Conservation (phyloP, 2,329 filamentous ascomycete genomes). For the Trichophaea hybrida region DNA sequence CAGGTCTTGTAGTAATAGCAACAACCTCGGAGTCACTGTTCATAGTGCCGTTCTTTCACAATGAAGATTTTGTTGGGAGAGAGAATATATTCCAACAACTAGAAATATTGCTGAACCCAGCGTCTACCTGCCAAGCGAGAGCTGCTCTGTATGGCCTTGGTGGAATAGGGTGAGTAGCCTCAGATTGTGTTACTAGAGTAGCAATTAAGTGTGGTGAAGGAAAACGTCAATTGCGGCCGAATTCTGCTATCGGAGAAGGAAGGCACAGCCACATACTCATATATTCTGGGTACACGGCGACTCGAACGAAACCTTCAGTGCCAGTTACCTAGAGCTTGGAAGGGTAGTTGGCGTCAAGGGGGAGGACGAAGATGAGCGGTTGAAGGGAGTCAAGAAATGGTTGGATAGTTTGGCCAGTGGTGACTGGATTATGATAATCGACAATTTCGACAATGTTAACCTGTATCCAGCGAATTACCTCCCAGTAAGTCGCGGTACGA, state of each 20-base stretch:
- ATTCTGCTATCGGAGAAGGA: slow-evolving; percentile 1
- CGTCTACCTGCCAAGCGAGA: background rate
- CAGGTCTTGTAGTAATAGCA: background rate
- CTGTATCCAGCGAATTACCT: background rate
- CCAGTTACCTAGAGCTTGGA: slow-evolving; percentile 5
- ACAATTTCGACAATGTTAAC: slow-evolving; percentile 8
- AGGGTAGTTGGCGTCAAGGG: background rate
- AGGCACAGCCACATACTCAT: background rate
- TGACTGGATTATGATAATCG: slow-evolving; percentile 11
- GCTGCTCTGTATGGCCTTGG: slow-evolving; percentile 8
- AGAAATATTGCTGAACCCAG: background rate
- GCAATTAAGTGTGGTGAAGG: background rate
- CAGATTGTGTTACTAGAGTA: background rate
- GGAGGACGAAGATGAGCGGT: background rate
- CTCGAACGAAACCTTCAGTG: slow-evolving; percentile 3
- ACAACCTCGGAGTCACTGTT: background rate
- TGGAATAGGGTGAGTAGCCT: slow-evolving; percentile 7
- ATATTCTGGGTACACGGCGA: slow-evolving; percentile 9
- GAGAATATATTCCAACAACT: slow-evolving; percentile 2
- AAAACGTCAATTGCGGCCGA: slow-evolving; percentile 7
- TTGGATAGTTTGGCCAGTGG: slow-evolving; percentile 4
- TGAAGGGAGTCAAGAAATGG: slow-evolving; percentile 7
- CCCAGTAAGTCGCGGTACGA: slow-evolving; percentile 5
- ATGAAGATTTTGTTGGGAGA: slow-evolving; percentile 3
- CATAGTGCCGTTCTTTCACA: slow-evolving; percentile 5